Percentiles rank a stretch among this genome's conserved stretches.
Evolutionary conservation across 495 filamentous ascomycete genomes (phyloP).

Genomic region (Niebla homalea): DNA sequence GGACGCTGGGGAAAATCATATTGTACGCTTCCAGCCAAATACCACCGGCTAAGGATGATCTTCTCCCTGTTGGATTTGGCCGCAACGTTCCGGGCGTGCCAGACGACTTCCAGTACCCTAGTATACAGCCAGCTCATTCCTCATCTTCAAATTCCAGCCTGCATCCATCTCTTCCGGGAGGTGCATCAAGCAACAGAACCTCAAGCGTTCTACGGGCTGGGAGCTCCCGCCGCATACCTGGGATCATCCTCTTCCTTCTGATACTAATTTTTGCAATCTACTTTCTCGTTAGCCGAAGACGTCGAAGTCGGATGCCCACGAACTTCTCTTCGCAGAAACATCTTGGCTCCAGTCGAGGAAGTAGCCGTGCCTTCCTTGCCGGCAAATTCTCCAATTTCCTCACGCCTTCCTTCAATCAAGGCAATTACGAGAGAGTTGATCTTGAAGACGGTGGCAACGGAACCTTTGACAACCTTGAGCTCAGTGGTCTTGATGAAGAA

Average conservation of each 20-base stretch:
- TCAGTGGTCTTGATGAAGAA: conserved; percentile 12
- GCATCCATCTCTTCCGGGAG: not conserved
- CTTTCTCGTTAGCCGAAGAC: conserved; percentile 56
- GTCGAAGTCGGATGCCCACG: conserved; percentile 51
- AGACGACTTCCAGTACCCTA: conserved; percentile 72
- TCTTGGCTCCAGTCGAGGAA: conserved; percentile 37
- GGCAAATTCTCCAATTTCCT: conserved; percentile 8
- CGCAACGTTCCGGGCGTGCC: conserved; percentile 59
- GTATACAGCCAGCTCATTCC: conserved; percentile 26
- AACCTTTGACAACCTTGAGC: conserved; percentile 7
- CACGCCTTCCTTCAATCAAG: conserved; percentile 21
- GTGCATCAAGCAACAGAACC: conserved; percentile 42
- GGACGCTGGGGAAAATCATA: conserved; percentile 97
- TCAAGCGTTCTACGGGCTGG: conserved; percentile 51
- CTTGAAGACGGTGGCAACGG: conserved; percentile 9
- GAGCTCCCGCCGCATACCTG: conserved; percentile 53
- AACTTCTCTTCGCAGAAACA: conserved; percentile 35
- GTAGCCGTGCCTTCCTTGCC: conserved; percentile 43
- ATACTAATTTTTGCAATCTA: conserved; percentile 55
- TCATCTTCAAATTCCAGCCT: conserved; percentile 24
- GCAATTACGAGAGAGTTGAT: conserved; percentile 10
- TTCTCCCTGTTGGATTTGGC: conserved; percentile 79
- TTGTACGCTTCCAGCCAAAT: conserved; percentile 88
- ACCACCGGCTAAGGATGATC: conserved; percentile 42
- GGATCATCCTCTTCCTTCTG: conserved; percentile 59